These are phyloP conservation scores for Orbilia quercus DNA, from an alignment of 2,329 filamentous ascomycete genomes.

Conservation along the genomic window DNA sequence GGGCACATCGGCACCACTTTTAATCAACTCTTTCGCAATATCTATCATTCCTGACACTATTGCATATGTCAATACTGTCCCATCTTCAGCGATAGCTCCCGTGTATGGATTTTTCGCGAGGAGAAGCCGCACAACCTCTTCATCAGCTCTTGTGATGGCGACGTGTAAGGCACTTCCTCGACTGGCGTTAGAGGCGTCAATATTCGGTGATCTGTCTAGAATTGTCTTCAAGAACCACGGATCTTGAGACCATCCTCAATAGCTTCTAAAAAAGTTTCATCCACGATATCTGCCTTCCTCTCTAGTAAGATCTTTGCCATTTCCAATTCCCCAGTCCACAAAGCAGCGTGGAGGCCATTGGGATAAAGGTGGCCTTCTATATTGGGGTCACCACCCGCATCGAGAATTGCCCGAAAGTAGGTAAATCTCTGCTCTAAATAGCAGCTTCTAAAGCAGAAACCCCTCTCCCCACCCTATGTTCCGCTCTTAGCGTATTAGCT, in stretches of 20 bases:
- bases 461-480: neutral
- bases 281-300: conserved; percentile 16
- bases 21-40: conserved; percentile 36
- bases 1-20: conserved; percentile 8
- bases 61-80: conserved; percentile 15
- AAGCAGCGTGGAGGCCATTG: conserved; percentile 19
- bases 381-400: conserved; percentile 23
- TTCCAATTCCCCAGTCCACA: conserved; percentile 24
- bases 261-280: conserved; percentile 28
- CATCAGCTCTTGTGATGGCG: conserved; percentile 5
- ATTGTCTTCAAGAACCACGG: conserved; percentile 35
- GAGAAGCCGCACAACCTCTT: conserved; percentile 19
- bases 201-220: conserved; percentile 15
- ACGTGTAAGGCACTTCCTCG: conserved; percentile 24
- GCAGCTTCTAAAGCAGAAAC: conserved; percentile 28
- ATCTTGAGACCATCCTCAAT: conserved; percentile 23
- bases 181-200: conserved; percentile 20
- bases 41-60: conserved; percentile 18
- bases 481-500: conserved; percentile 14
- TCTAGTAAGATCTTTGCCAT: conserved; percentile 39
- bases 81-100: conserved; percentile 12
- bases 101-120: conserved; percentile 27
- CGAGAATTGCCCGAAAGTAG: conserved; percentile 26
- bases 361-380: conserved; percentile 9
- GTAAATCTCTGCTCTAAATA: conserved; percentile 21